phyloP scores from a whole-genome alignment of 208 protist species.

The Borovskyia barvae region DNA sequence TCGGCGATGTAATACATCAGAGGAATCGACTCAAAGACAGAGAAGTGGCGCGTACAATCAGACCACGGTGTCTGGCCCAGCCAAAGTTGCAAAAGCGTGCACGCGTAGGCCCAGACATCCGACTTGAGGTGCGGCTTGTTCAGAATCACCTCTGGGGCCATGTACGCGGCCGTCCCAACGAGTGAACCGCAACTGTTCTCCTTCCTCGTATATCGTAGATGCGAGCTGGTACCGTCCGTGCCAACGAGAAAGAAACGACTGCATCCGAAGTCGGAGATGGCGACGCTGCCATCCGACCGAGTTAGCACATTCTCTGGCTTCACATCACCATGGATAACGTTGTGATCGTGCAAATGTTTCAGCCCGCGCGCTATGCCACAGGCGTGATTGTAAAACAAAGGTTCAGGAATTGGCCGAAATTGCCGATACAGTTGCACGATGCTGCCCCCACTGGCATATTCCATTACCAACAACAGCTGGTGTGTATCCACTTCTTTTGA shows the following conservation, averaged over 20 bases:
- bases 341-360: conserved; percentile 72
- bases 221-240: conserved; percentile 11
- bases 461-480: conserved; percentile 61
- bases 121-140: conserved; percentile 50
- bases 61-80: conserved; percentile 42
- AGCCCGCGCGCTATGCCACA: conserved; percentile 55
- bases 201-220: background rate
- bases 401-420: conserved; percentile 52
- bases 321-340: conserved; percentile 72
- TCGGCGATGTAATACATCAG: conserved; percentile 61
- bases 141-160: conserved; percentile 65
- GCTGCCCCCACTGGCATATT: conserved; percentile 67
- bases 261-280: conserved; percentile 72
- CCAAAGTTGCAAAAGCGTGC: conserved; percentile 59
- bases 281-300: conserved; percentile 62
- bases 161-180: conserved; percentile 63
- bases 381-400: conserved; percentile 48
- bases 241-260: conserved; percentile 34
- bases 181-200: conserved; percentile 20
- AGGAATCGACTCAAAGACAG: conserved; percentile 33
- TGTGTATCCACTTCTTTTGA: conserved; percentile 56
- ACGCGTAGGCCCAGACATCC: conserved; percentile 69
- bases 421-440: conserved; percentile 49
- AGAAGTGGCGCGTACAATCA: conserved; percentile 10
- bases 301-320: conserved; percentile 77